These are phyloP conservation scores for Calocybe gambosa DNA, from an alignment of 1,284 basidiomycete species.

Conservation along the genomic window DNA sequence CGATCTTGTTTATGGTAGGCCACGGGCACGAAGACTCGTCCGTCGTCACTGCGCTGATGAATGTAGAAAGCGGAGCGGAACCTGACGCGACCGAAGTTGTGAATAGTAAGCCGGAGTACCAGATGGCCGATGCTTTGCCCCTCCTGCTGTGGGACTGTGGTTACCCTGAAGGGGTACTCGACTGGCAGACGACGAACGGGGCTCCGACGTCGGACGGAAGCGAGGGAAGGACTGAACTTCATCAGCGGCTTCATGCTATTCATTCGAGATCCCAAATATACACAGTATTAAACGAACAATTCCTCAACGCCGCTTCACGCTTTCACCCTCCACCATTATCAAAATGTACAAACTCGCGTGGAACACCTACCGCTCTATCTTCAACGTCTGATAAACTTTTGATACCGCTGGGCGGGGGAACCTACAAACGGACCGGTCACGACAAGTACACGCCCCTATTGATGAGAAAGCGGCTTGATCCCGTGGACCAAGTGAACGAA, in stretches of 20 bases:
- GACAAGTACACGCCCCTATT: slow-evolving; percentile 64
- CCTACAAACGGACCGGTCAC: slow-evolving; percentile 43
- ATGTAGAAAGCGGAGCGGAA: slow-evolving; percentile 42
- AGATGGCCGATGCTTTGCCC: slow-evolving; percentile 89
- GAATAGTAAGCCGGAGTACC: slow-evolving; percentile 79
- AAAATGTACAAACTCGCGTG: slow-evolving; percentile 18
- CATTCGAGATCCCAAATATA: slow-evolving; percentile 54
- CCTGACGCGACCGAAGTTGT: slow-evolving; percentile 41
- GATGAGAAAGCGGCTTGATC: slow-evolving; percentile 59
- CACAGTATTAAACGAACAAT: slow-evolving; percentile 56
- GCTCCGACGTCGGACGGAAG: slow-evolving; percentile 25
- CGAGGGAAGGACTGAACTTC: slow-evolving; percentile 35
- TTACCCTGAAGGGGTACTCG: slow-evolving; percentile 61
- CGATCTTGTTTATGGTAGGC: slow-evolving; percentile 87
- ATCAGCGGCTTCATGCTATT: slow-evolving; percentile 55
- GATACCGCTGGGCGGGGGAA: slow-evolving; percentile 73
- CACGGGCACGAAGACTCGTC: slow-evolving; percentile 71
- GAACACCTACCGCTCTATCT: slow-evolving; percentile 6
- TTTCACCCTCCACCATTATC: slow-evolving; percentile 34
- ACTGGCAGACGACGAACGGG: slow-evolving; percentile 68
- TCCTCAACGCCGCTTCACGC: slow-evolving; percentile 46
- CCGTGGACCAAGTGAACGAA: slow-evolving; percentile 69
- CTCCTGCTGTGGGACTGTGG: slow-evolving; percentile 91
- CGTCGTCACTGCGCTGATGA: slow-evolving; percentile 72
- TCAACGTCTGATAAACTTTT: slow-evolving; percentile 27